Conservation (phyloP, 352 stramenopile genomes). For the Pythium plurisporium region DNA sequence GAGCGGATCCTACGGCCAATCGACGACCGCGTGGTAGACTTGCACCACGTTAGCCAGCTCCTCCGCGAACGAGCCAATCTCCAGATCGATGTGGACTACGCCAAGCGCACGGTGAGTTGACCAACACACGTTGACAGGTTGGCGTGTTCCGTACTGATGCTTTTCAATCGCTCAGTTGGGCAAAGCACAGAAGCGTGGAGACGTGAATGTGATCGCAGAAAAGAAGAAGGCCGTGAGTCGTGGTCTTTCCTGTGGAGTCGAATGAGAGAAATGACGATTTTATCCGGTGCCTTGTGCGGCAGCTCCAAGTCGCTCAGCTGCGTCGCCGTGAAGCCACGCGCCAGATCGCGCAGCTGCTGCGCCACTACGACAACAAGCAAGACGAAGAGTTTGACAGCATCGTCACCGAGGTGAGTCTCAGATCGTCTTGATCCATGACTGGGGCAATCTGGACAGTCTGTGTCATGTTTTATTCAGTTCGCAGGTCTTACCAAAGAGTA, state of each 20-base stretch:
- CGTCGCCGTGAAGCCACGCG: conserved; percentile 11
- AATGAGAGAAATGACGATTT: background rate
- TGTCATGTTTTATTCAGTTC: conserved; percentile 16
- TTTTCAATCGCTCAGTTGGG: conserved; percentile 26
- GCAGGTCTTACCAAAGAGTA: conserved; percentile 13
- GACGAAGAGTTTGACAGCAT: conserved; percentile 24
- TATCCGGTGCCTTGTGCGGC: background rate
- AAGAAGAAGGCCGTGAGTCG: conserved; percentile 45
- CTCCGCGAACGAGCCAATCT: conserved; percentile 46
- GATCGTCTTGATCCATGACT: no score
- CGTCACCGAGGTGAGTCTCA: conserved; percentile 23
- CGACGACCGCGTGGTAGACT: conserved; percentile 32
- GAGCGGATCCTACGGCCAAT: conserved; percentile 34
- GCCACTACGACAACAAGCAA: conserved; percentile 22
- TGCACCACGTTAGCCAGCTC: conserved; percentile 32
- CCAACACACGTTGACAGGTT: no score
- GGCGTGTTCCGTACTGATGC: background rate
- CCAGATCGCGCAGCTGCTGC: conserved; percentile 23
- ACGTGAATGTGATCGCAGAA: conserved; percentile 51
- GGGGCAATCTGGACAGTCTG: no score
- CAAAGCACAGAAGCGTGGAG: conserved; percentile 52
- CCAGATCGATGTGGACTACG: conserved; percentile 69
- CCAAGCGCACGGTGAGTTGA: conserved; percentile 43
- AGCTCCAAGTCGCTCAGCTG: conserved; percentile 20
- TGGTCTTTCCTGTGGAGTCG: background rate